A percentile compares a stretch with the other conserved stretches of the same genome.
phyloP scores from a whole-genome alignment of 768 basidiomycete species.

The Lepiota venenata region DNA sequence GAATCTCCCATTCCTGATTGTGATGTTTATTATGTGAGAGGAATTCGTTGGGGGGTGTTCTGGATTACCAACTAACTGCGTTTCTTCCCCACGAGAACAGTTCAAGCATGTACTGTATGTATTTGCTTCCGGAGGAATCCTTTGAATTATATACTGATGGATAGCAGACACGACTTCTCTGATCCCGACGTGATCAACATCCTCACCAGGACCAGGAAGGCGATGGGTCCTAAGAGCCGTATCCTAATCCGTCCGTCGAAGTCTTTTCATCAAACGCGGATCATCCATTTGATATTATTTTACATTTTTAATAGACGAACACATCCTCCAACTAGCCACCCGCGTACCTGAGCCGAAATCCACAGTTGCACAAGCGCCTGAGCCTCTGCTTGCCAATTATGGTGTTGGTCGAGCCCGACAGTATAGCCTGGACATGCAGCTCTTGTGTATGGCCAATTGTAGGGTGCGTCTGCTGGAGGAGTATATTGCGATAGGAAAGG shows the following conservation, averaged over 20 bases:
- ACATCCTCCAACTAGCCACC: conserved; percentile 26
- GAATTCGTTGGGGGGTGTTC: neutral
- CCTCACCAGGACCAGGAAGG: conserved; percentile 26
- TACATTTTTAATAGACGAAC: conserved; percentile 28
- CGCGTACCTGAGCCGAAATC: conserved; percentile 3
- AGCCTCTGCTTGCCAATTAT: conserved; percentile 45
- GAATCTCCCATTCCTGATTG: conserved; percentile 28
- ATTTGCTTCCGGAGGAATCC: neutral
- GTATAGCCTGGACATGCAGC: conserved; percentile 42
- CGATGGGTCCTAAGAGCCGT: conserved; percentile 28
- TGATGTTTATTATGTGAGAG: conserved; percentile 37
- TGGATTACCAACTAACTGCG: neutral
- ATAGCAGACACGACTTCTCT: conserved; percentile 31
- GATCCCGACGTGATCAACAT: conserved; percentile 27
- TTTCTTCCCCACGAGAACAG: conserved; percentile 11
- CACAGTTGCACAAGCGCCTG: conserved; percentile 27
- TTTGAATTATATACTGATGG: neutral
- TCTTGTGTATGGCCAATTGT: conserved; percentile 39
- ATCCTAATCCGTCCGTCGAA: conserved; percentile 32
- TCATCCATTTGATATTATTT: neutral
- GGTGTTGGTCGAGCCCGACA: conserved; percentile 35
- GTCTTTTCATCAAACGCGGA: neutral
- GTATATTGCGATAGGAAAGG: conserved; percentile 30
- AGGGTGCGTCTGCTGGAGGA: conserved; percentile 41
- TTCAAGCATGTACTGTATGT: conserved; percentile 28